Evolutionary conservation across 495 filamentous ascomycete genomes (phyloP).

Genomic region (Daldinia vernicosa): DNA sequence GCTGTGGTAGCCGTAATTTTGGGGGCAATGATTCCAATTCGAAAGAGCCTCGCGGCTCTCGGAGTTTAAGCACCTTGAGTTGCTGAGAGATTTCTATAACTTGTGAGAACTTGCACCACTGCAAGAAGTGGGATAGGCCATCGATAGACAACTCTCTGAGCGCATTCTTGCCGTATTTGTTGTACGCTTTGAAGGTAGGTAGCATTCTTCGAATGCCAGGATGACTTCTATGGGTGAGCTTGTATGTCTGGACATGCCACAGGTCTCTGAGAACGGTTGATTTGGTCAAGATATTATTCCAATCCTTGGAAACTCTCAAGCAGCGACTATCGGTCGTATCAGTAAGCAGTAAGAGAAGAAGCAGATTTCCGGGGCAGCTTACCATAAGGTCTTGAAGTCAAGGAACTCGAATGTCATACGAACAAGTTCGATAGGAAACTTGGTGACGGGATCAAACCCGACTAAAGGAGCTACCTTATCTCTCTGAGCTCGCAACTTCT

Average conservation of each 20-base stretch:
- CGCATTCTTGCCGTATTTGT: conserved; percentile 19
- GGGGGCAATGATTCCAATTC: not conserved
- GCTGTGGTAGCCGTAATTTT: not conserved
- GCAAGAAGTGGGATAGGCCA: conserved; percentile 9
- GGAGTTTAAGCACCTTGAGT: conserved; percentile 33
- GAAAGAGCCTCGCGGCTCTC: not conserved
- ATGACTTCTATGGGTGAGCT: not conserved
- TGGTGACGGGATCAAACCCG: conserved; percentile 55
- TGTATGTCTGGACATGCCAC: conserved; percentile 36
- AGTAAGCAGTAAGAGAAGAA: not conserved
- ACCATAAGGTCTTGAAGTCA: conserved; percentile 62
- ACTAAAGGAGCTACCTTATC: conserved; percentile 28
- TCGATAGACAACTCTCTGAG: conserved; percentile 30
- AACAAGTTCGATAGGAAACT: conserved; percentile 61
- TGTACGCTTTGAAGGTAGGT: conserved; percentile 14
- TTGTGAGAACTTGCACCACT: not conserved
- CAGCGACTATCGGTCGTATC: conserved; percentile 27
- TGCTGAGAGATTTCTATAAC: conserved; percentile 4
- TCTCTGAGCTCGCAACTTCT: conserved; percentile 29
- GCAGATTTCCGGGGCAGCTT: conserved; percentile 27
- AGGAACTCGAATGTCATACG: conserved; percentile 56
- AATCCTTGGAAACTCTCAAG: conserved; percentile 39
- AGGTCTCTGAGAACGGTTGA: conserved; percentile 7
- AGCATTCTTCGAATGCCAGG: not conserved
- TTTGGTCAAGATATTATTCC: conserved; percentile 31